phyloP scores from a whole-genome alignment of 1,284 basidiomycete species.

The Xerocomus cyaneibrunnescens region DNA sequence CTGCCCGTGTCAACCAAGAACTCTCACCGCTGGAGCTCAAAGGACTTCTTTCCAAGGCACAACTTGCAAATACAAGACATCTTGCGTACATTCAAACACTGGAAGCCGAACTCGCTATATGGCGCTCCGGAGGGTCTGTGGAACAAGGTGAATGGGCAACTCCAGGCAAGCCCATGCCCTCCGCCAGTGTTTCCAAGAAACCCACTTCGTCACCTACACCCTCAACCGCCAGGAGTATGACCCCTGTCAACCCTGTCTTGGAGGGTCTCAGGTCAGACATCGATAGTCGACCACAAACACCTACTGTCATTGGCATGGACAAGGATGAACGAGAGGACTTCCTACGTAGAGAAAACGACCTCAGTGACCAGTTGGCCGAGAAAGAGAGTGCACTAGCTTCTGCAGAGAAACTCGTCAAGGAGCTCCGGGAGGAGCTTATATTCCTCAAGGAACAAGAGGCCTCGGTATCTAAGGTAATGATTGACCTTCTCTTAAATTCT shows the following conservation, averaged over 20 bases:
- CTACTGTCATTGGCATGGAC: constrained; percentile 81
- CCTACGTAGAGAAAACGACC: constrained; percentile 94
- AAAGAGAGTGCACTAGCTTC: constrained; percentile 78
- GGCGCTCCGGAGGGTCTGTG: constrained; percentile 88
- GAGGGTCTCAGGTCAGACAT: constrained; percentile 68
- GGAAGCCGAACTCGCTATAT: constrained; percentile 89
- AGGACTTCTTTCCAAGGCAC: constrained; percentile 86
- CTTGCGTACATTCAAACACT: constrained; percentile 88
- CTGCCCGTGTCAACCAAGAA: constrained; percentile 97
- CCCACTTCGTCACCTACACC: constrained; percentile 59
- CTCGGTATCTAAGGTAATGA: constrained; percentile 65
- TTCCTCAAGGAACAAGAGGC: constrained; percentile 93
- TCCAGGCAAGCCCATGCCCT: constrained; percentile 54
- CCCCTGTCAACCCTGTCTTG: constrained; percentile 77
- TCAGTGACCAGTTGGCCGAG: constrained; percentile 92
- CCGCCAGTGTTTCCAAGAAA: constrained; percentile 55
- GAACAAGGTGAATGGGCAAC: constrained; percentile 85
- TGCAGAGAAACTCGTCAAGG: constrained; percentile 80
- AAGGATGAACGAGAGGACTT: constrained; percentile 99
- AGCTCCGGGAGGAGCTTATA: constrained; percentile 80
- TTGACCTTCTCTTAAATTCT: constrained; percentile 1
- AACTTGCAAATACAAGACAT: constrained; percentile 80
- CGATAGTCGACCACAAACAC: constrained; percentile 83
- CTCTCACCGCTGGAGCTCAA: constrained; percentile 97
- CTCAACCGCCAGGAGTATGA: constrained; percentile 71